Evolutionary conservation across 208 protist genomes (phyloP), one percentile per base, ranked within the genome.

Genomic region (Hexamita inflata): DNA sequence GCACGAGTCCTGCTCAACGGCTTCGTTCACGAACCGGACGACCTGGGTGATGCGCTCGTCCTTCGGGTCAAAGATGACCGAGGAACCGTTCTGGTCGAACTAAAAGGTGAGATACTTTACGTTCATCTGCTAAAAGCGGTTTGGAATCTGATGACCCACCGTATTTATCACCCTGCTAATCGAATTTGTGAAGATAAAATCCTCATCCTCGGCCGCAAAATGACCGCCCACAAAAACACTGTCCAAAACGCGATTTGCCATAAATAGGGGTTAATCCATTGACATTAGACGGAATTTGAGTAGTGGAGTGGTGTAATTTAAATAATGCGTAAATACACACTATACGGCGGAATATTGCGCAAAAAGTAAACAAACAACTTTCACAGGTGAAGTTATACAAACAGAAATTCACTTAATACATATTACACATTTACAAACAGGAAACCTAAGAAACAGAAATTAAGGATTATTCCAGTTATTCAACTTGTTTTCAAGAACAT

Each of bases 131-230:
- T 62, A 24, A 66, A 76, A 76, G 4, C 73, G 39, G 32, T 76
- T 76, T 35, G 59, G 42, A 45, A 76, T 13, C 19, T 45, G 7
- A 15, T 67, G 59, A 13, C 34, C 58, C 38, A 13, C 15, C 7
- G 26, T 66, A 42, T 76, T 76, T 24, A 76, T 66, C 29, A 76
- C 59, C 29, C 59, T 30, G 11, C 57, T 66, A 38, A 76, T 41
- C 1, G 59, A 62, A 53, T 76, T 76, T 15, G 59, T 53, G 32
- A 76, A 76, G 32, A 76, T 61, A 53, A 76, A 76, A 58, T 76
- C 73, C 32, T 61, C 49, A 32, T 76, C 73, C 30, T 76, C 73
- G 7, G 73, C 73, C 2, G 73, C 73, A 41, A 42, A 58, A 34
- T 42, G n/a, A 26, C 34, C 60, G 38, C 73, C 73, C 4, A 76